Base-by-base conservation (phyloP, 352 stramenopile genomes). In the Phytophthora sojae region DNA sequence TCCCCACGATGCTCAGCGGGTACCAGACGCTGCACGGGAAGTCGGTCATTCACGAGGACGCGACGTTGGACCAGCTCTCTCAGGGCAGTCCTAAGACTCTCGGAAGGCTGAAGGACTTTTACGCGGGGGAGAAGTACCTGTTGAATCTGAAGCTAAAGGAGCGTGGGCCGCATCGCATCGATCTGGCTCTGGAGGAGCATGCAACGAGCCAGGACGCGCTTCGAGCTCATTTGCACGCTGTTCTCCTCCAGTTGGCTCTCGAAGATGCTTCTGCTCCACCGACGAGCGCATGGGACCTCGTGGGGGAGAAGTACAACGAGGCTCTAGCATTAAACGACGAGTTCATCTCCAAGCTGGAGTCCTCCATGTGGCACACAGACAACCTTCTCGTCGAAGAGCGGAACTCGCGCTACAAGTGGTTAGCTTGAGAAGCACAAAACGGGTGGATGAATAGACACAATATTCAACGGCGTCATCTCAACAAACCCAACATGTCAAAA, bases 301-400 rank as follows among this genome's bases (percentile, higher is more conserved):
- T 79, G 19, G 26, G 75, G 45, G 17, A 73, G 25, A 61, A 69
- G 45, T 88, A 88, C 53, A 51, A 55, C 26, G 67, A 83, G 25
- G 76, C 67, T 42, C 57, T 77, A 32, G 42, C 47, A 23, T 64
- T 88, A 4, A 65, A 64, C 1, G 47, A 68, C n/a, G 67, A 67
- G 21, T 88, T 91, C 54, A 51, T 87, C 29, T 44, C 73, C 32
- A 57, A 64, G 3, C 47, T 92, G 45, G 62, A 82, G 15, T 35
- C 69, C 5, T 90, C 83, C 4, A 64, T 76, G 29, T 93, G 85
- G 85, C 79, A 82, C 56, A 89, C 72, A 0, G 78, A 86, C n/a
- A 88, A 88, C 55, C 72, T 93, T 14, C 73, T 91, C 3, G 81
- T 93, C 26, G 85, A 90, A 59, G 82, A 89, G 61, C 73, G 83